Evolutionary conservation across 1,284 basidiomycete species (phyloP), one percentile per base, ranked within the genome.

Genomic region (Ustilago cynodontis): DNA sequence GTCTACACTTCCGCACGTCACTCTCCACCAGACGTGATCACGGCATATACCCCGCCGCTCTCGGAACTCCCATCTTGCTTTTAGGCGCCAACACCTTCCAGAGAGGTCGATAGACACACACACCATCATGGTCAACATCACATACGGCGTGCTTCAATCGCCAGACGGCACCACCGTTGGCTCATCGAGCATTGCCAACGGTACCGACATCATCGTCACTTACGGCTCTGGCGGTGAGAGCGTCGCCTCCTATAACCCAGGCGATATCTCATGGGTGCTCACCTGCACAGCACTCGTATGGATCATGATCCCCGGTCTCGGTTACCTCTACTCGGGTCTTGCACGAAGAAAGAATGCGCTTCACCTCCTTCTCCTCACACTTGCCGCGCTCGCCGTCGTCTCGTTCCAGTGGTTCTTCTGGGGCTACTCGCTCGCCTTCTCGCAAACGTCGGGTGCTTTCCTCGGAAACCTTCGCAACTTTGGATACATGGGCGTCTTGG

Each of bases 291-390:
- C 91, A 14, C 90, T 95, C 87, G 93, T 94, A 22, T 90, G 88
- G 79, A 85, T 88, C 79, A 88, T 89, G 86, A 93, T 77, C 91
- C 92, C 65, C 91, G 92, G 77, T 39, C 80, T 79, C 87, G 88
- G 75, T 2, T 95, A 94, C 88, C 90, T 95, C 31, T 96, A 96
- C 87, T 94, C 94, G 45, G 94, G 94, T 69, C 89, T 94, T 14
- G 91, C 92, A 20, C 89, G 93, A 59, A 89, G 94, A 43, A 89
- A 89, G 78, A 89, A 89, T 71, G 88, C 89, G 1, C 85, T 89
- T 11, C 87, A 87, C 49, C 86, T 89, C 14, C 82, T 89, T 3
- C 87, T 88, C 78, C 85, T 89, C 50, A 87, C 87, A 13, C 84
- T 89, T 35, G 79, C 82, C 33, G 78, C 84, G 0, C 81, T 85